Base-by-base conservation (phyloP, 139 green algal species). In the Picochlorum costavermella region DNA sequence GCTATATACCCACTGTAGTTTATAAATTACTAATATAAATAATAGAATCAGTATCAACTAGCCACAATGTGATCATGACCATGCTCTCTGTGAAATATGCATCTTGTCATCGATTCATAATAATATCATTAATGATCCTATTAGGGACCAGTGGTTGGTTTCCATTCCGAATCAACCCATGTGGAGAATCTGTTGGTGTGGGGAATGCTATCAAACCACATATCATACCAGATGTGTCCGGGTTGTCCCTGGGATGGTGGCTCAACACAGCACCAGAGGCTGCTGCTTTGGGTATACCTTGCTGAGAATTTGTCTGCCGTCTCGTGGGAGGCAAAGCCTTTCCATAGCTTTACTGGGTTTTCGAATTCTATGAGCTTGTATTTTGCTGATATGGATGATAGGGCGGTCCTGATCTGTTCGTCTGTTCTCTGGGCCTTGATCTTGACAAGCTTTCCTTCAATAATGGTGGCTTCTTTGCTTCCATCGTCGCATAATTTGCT, bases 241-340 rank as follows among this genome's bases (percentile, higher is more conserved):
- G 89, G 88, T 62, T 91, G 84, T 5, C 68, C 71, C 28, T 86
- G 56, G 2, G 33, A 40, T 40, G 33, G 33, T 40, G 33, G 33
- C 33, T 40, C 33, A 40, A 95, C 75, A 71, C 91, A 97, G 82
- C 91, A 97, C 91, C 91, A 97, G 3, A 97, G 1, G 46, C n/a
- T 23, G 14, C 11, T 23, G n/a, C 16, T 83, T 63, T 69, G 79
- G 11, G 62, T 75, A 60, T 88, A 89, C 3, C 65, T 23, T 26
- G 78, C 75, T 53, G 88, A 72, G 3, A 87, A 79, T 20, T 66
- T 55, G 26, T 70, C 55, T 51, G 96, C 56, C 75, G 76, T 36
- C 53, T 43, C 1, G 6, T 50, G n/a, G 64, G 48, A 17, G 31
- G 56, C 10, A 53, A 1, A 74, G 72, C 29, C 68, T 62, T 3